phyloP scores from a whole-genome alignment of 768 basidiomycete genomes.

The Ramaria rubella region DNA sequence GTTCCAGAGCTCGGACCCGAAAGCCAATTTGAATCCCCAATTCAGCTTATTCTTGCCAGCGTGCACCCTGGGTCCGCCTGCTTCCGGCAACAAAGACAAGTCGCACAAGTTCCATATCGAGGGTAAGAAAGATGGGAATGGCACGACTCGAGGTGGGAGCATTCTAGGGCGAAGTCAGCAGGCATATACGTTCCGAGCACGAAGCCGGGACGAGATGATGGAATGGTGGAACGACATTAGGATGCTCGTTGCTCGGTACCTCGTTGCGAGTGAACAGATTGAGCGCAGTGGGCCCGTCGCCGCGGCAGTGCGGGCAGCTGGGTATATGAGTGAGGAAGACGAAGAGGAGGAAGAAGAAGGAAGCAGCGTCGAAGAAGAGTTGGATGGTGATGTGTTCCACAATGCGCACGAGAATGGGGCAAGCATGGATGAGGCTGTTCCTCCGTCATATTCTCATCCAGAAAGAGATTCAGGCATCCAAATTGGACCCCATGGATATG shows the following conservation, averaged over 20 bases:
- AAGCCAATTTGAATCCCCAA: slow-evolving; percentile 46
- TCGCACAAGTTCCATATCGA: slow-evolving; percentile 98
- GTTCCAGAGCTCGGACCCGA: slow-evolving; percentile 71
- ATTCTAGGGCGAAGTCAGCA: slow-evolving; percentile 41
- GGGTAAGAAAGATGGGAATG: slow-evolving; percentile 75
- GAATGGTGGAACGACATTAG: slow-evolving; percentile 99
- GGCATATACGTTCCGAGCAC: slow-evolving; percentile 85
- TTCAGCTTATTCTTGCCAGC: slow-evolving; percentile 90
- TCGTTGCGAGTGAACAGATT: slow-evolving; percentile 90
- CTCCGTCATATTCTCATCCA: slow-evolving; percentile 56
- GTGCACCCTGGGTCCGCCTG: slow-evolving; percentile 93
- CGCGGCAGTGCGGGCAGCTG: slow-evolving; percentile 83
- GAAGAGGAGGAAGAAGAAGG: slow-evolving; percentile 50
- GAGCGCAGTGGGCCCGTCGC: slow-evolving; percentile 89
- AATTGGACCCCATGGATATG: slow-evolving; percentile 48
- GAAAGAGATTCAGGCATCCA: slow-evolving; percentile 36
- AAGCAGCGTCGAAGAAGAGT: slow-evolving; percentile 45
- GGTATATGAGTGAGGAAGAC: slow-evolving; percentile 81
- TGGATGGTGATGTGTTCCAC: slow-evolving; percentile 43
- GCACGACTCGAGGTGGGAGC: slow-evolving; percentile 54
- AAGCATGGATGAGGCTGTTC: slow-evolving; percentile 37
- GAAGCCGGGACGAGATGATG: slow-evolving; percentile 96
- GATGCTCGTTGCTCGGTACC: slow-evolving; percentile 88
- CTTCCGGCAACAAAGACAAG: slow-evolving; percentile 48
- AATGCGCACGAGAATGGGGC: slow-evolving; percentile 37